Percentiles rank a stretch among this genome's conserved stretches.
phyloP scores from a whole-genome alignment of 352 stramenopile genomes.

The Halophytophthora polymorphica region DNA sequence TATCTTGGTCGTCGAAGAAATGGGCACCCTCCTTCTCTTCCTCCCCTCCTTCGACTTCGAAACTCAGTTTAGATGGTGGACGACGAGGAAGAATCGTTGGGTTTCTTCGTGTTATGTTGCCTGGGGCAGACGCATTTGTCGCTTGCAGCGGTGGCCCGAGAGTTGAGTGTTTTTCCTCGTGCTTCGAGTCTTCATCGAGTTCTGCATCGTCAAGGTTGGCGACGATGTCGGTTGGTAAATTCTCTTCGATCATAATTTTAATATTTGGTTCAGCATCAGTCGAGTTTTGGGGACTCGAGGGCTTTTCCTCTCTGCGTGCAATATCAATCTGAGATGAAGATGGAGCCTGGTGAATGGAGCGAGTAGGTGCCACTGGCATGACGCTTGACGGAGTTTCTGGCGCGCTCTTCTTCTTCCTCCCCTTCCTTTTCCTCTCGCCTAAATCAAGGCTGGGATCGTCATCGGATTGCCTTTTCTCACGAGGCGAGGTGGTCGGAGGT shows the following conservation, averaged over 20 bases:
- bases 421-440: slow-evolving; percentile 21
- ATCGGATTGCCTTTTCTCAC: not conserved
- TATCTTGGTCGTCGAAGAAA: slow-evolving; percentile 12
- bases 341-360: not conserved
- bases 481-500: not conserved
- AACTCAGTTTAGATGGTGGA: not conserved
- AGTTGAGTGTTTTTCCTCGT: slow-evolving; percentile 1
- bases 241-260: not conserved
- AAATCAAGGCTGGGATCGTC: slow-evolving; percentile 1
- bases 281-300: no score
- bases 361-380: not conserved
- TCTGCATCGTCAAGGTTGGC: no score
- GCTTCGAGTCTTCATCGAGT: not conserved
- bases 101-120: slow-evolving; percentile 10
- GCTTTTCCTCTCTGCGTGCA: not conserved
- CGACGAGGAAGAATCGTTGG: not conserved
- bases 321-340: not conserved
- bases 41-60: slow-evolving; percentile 8
- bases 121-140: slow-evolving; percentile 7
- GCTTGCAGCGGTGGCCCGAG: slow-evolving; percentile 15
- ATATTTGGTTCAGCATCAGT: no score
- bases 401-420: slow-evolving; percentile 17
- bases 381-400: not conserved
- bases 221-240: no score
- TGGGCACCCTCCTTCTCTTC: slow-evolving; percentile 7